A percentile compares a stretch with the other conserved stretches of the same genome.
These are phyloP conservation scores for Angomonas deanei DNA, from an alignment of 208 protist genomes.

Conservation along the genomic window DNA sequence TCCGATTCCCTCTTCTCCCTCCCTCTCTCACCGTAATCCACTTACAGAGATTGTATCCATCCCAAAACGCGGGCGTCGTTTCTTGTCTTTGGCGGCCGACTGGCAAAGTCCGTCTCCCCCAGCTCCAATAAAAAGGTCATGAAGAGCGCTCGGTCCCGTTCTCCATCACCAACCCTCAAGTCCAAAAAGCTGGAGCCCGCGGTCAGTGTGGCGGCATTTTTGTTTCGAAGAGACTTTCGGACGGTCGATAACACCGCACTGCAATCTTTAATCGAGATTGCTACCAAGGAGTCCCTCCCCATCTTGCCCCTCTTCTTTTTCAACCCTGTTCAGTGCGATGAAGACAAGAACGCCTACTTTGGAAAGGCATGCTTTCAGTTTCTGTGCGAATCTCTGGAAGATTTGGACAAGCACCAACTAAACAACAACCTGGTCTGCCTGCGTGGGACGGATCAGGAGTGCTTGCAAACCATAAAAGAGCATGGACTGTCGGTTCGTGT, in stretches of 20 bases:
- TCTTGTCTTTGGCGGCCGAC: slow-evolving; percentile 10
- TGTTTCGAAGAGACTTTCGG: slow-evolving; percentile 69
- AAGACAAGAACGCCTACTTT: slow-evolving; percentile 61
- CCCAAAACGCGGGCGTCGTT: no score
- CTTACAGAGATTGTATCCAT: no score
- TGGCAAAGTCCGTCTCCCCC: background rate
- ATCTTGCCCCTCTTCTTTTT: slow-evolving; percentile 76
- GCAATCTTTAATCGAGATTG: slow-evolving; percentile 23
- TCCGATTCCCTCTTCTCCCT: no score
- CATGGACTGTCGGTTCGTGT: slow-evolving; percentile 36
- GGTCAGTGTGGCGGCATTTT: slow-evolving; percentile 45
- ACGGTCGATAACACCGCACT: slow-evolving; percentile 68
- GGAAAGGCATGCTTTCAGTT: slow-evolving; percentile 62
- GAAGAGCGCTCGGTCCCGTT: slow-evolving; percentile 13
- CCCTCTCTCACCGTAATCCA: no score
- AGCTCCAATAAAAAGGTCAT: background rate
- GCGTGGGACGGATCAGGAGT: slow-evolving; percentile 42
- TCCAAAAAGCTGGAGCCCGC: slow-evolving; percentile 7
- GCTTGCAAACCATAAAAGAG: slow-evolving; percentile 28
- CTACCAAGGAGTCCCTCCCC: slow-evolving; percentile 12
- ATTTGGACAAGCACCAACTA: slow-evolving; percentile 59
- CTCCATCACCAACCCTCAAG: background rate
- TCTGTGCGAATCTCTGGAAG: slow-evolving; percentile 50
- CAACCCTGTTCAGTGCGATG: slow-evolving; percentile 61
- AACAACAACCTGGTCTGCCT: slow-evolving; percentile 52